Evolutionary conservation across 2,329 filamentous ascomycete genomes (phyloP).

Genomic region (Apiospora hydei): DNA sequence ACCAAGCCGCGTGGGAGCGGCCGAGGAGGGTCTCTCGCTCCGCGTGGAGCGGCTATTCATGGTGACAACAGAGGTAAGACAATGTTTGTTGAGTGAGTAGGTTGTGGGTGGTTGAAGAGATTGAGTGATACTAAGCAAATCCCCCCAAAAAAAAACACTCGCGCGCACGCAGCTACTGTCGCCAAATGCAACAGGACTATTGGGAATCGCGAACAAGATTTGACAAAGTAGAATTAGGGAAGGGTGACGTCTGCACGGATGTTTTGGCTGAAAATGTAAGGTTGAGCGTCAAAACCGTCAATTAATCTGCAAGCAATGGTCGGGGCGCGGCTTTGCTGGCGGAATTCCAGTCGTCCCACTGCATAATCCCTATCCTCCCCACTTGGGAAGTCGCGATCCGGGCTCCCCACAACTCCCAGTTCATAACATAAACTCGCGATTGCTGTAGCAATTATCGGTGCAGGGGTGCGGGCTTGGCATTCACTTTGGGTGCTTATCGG

Average conservation of each 20-base stretch:
- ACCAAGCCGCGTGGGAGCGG: conserved; percentile 34
- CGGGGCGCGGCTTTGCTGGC: conserved; percentile 4
- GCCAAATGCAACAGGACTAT: conserved; percentile 11
- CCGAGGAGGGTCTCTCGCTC: conserved; percentile 42
- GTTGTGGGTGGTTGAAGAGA: not conserved
- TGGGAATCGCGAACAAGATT: conserved; percentile 23
- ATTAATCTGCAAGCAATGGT: conserved; percentile 10
- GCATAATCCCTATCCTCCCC: conserved; percentile 12
- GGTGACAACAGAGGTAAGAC: conserved; percentile 18
- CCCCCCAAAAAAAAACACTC: conserved; percentile 6
- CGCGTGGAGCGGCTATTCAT: conserved; percentile 43
- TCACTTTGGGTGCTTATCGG: not conserved
- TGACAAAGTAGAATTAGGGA: conserved; percentile 13
- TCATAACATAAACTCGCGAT: conserved; percentile 15
- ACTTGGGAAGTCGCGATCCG: conserved; percentile 13
- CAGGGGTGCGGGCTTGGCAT: not conserved
- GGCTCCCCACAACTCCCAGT: conserved; percentile 4
- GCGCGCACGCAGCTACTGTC: not conserved
- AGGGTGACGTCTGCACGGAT: conserved; percentile 23
- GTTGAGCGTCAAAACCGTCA: not conserved
- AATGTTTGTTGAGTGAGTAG: not conserved
- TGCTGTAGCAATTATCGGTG: not conserved
- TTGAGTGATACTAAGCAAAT: not conserved
- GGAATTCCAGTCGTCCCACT: conserved; percentile 13
- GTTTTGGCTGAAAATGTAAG: conserved; percentile 21